Evolutionary conservation across 768 basidiomycete species (phyloP), one percentile per base, ranked within the genome.

Genomic region (Amanita rubescens): DNA sequence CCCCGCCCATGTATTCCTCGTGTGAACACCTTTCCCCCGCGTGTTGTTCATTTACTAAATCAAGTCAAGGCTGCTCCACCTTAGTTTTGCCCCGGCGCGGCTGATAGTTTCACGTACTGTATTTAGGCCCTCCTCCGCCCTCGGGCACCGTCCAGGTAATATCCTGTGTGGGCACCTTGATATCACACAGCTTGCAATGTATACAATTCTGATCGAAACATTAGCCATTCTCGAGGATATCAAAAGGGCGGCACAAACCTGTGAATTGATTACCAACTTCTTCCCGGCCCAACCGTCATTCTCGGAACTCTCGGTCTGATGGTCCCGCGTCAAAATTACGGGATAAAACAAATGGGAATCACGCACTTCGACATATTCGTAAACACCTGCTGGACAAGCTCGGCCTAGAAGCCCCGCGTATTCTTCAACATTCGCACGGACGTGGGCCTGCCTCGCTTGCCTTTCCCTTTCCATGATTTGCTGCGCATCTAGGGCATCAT

Each of bases 91-190:
- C 37, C 35, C 19, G 39, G 37, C 27, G 8, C 3, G n/a, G 15
- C 15, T 3, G 8, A 47, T 8, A 10, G 17, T 14, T 20, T 25
- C 6, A 69, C 77, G 59, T 55, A 95, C 94, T 88, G 65, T 96
- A 98, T 67, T 95, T 95, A 34, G 94, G 95, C 49, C 95, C 95
- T 30, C 95, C 95, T 11, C 92, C 89, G 10, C 94, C 95, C 70
- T 98, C 94, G 0, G 96, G 96, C 0, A 96, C 93, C 5, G 84
- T 87, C 95, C 95, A 98, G 14, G 86, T 90, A 60, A 99, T 96
- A 67, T 97, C 95, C 65, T 96, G 91, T 2, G 92, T 92, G 3
- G 94, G 94, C 3, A 89, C 89, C 71, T 99, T 97, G 72, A 99
- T 84, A 56, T 94, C 92, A 66, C 95, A 99, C 39, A 96, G 74